phyloP scores from a whole-genome alignment of 257 asterid genomes.

The Nicotiana knightiana region DNA sequence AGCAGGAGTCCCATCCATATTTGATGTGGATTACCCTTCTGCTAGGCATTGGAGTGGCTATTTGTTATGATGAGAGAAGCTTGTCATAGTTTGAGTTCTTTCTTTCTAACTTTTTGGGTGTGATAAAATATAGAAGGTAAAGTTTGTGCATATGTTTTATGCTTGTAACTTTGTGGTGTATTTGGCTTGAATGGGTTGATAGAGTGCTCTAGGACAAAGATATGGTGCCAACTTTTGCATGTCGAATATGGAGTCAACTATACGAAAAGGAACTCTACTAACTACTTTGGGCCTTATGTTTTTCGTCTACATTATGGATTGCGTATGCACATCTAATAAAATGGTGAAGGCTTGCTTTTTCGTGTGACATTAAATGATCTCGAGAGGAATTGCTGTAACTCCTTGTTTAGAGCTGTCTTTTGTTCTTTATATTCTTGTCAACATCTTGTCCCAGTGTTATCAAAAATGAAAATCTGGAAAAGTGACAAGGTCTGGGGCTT shows the following conservation, averaged over 20 bases:
- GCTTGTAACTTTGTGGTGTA: not conserved
- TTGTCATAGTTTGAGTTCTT: not conserved
- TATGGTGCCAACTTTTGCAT: not conserved
- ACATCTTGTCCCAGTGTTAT: not conserved
- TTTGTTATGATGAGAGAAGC: not conserved
- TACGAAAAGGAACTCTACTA: not conserved
- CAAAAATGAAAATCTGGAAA: not conserved
- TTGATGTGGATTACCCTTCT: not conserved
- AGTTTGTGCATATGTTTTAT: not conserved
- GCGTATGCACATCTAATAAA: not conserved
- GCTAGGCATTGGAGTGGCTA: not conserved
- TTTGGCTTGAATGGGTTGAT: not conserved
- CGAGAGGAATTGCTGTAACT: not conserved
- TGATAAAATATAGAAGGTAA: not conserved
- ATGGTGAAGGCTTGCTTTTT: not conserved
- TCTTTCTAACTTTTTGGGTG: not conserved
- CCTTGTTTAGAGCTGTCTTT: not conserved
- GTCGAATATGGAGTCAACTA: not conserved
- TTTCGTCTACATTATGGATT: not conserved
- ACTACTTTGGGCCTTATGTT: not conserved
- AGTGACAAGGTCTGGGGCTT: not conserved
- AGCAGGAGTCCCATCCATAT: not conserved
- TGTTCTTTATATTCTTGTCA: not conserved
- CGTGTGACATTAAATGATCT: not conserved
- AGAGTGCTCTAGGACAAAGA: not conserved